Percentiles rank a stretch among this genome's conserved stretches.
These are phyloP conservation scores for Phymatotrichopsis omnivora DNA, from an alignment of 2,329 filamentous ascomycete species.

Conservation along the genomic window DNA sequence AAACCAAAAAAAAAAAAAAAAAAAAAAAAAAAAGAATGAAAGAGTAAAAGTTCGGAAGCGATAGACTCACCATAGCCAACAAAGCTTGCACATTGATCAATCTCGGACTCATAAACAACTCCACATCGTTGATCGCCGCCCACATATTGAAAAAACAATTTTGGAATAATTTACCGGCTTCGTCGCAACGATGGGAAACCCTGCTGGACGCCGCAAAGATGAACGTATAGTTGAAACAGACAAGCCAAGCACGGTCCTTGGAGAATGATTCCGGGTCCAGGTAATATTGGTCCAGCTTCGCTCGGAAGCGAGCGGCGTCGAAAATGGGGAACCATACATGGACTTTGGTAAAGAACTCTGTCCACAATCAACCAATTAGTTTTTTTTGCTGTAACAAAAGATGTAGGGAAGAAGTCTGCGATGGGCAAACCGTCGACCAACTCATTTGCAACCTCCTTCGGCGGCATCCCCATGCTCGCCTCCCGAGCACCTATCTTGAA, in stretches of 20 bases:
- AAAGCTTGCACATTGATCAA: conserved; percentile 50
- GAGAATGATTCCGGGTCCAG: conserved; percentile 10
- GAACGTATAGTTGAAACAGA: conserved; percentile 32
- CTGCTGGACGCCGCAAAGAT: conserved; percentile 29
- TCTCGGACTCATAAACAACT: conserved; percentile 47
- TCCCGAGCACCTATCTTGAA: conserved; percentile 26
- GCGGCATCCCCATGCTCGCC: conserved; percentile 22
- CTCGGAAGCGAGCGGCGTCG: conserved; percentile 16
- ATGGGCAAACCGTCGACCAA: conserved; percentile 19
- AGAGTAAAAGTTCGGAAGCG: background rate
- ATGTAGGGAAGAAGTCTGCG: background rate
- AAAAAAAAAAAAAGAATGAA: background rate
- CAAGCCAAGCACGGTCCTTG: conserved; percentile 30
- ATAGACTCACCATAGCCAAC: conserved; percentile 44
- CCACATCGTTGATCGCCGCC: conserved; percentile 40
- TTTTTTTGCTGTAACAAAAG: background rate
- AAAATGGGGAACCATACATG: conserved; percentile 27
- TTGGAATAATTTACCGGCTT: conserved; percentile 9
- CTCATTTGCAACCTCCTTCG: conserved; percentile 13
- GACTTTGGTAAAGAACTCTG: conserved; percentile 21
- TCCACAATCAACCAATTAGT: conserved; percentile 3
- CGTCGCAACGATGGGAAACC: conserved; percentile 19
- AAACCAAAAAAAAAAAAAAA: too few species aligned
- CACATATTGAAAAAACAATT: conserved; percentile 31
- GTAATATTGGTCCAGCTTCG: conserved; percentile 20